phyloP scores from a whole-genome alignment of 768 basidiomycete genomes.

The Leccinellum albellum region DNA sequence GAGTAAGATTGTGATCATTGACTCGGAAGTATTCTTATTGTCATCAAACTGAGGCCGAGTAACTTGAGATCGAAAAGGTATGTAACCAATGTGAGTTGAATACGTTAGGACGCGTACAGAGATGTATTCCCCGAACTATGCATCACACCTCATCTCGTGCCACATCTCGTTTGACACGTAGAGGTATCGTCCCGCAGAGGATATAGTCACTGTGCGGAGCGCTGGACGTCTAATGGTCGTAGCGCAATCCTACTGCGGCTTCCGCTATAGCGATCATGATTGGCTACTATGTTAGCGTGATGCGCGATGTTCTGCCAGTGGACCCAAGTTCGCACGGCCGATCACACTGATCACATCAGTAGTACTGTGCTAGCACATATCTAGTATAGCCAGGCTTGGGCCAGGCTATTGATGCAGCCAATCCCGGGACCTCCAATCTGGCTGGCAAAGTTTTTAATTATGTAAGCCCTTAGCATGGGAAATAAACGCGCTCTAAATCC shows the following conservation, averaged over 20 bases:
- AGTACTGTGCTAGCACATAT: not conserved
- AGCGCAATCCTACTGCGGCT: not conserved
- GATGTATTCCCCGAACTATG: not conserved
- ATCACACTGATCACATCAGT: not conserved
- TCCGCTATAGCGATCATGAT: not conserved
- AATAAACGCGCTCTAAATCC: not conserved
- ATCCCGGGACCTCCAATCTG: not conserved
- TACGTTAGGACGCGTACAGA: not conserved
- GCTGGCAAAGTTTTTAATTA: not conserved
- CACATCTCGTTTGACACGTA: not conserved
- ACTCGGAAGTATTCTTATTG: not conserved
- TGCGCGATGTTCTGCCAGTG: not conserved
- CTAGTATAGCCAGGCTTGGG: not conserved
- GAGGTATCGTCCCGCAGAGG: not conserved
- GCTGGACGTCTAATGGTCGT: not conserved
- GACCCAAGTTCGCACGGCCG: not conserved
- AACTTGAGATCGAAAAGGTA: not conserved
- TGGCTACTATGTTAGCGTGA: not conserved
- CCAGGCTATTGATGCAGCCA: not conserved
- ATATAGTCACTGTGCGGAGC: not conserved
- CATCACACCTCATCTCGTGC: not conserved
- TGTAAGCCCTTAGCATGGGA: not conserved
- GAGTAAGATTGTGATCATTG: not conserved
- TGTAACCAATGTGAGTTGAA: not conserved
- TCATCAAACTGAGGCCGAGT: not conserved